Evolutionary conservation across 352 stramenopile genomes (phyloP).

Genomic region (Thraustochytrium striatum): DNA sequence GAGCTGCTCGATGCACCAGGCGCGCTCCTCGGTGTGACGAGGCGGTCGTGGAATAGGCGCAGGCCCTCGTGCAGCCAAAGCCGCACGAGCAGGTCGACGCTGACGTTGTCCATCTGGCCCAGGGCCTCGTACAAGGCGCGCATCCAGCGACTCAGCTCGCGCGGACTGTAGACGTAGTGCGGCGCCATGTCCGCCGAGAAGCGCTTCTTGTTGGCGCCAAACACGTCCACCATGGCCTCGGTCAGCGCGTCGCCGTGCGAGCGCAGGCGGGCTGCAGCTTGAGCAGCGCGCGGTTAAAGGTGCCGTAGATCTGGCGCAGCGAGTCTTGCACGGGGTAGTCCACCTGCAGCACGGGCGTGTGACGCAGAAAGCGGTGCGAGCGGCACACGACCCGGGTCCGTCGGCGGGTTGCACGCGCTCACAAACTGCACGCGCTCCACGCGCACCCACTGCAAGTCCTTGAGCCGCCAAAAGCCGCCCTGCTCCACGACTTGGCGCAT

Average conservation of each 20-base stretch:
- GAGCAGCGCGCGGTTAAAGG: conserved; percentile 97
- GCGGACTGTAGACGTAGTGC: conserved; percentile 99
- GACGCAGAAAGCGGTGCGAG: conserved; percentile 93
- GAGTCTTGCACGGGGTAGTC: conserved; percentile 94
- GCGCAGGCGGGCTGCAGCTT: conserved; percentile 96
- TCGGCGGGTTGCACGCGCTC: conserved; percentile 98
- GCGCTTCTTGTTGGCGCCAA: conserved; percentile 89
- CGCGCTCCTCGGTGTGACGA: conserved; percentile 92
- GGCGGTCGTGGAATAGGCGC: conserved; percentile 96
- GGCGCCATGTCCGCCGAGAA: conserved; percentile 78
- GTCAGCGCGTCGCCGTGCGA: conserved; percentile 85
- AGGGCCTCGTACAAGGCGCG: conserved; percentile 97
- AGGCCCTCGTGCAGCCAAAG: conserved; percentile 98
- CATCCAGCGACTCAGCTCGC: conserved; percentile 98
- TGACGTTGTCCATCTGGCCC: conserved; percentile 68
- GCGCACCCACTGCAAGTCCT: conserved; percentile 76
- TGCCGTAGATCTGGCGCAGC: conserved; percentile 97
- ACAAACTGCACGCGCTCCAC: conserved; percentile 91
- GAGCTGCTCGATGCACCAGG: conserved; percentile 89
- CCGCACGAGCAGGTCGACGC: conserved; percentile 76
- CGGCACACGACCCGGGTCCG: conserved; percentile 92
- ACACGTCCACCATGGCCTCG: conserved; percentile 99
- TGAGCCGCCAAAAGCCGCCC: conserved; percentile 81
- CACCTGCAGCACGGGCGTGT: conserved; percentile 96
- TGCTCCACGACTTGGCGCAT: conserved; percentile 96